phyloP scores from a whole-genome alignment of 148 eudicot species.

The Dianthus caryophyllus region DNA sequence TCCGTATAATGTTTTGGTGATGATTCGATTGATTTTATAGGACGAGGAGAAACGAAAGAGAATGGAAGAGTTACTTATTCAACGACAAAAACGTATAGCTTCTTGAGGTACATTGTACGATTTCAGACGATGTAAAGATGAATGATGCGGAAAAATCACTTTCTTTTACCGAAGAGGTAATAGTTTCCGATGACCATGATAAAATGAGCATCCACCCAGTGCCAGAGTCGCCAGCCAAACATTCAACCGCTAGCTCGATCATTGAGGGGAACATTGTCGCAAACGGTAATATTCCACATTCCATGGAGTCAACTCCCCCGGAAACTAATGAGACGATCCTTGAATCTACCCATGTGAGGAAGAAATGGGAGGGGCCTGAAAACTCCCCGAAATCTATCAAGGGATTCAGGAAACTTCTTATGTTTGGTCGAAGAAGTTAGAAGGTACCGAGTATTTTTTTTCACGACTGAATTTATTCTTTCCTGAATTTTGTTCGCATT shows the following conservation, averaged over 20 bases:
- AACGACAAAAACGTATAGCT: conserved; percentile 70
- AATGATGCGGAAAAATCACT: conserved; percentile 21
- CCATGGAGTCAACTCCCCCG: conserved; percentile 48
- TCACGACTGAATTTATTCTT: conserved; percentile 20
- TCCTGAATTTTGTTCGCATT: conserved; percentile 7
- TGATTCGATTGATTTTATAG: conserved; percentile 33
- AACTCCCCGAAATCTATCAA: conserved; percentile 48
- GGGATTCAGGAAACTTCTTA: conserved; percentile 71
- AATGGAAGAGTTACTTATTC: conserved; percentile 49
- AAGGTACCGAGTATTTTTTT: conserved; percentile 6
- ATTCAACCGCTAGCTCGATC: conserved; percentile 13
- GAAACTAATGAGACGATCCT: conserved; percentile 24
- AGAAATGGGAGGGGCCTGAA: conserved; percentile 59
- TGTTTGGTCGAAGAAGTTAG: conserved; percentile 59
- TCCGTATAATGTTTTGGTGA: too few relatives aligned
- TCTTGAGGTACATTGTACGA: conserved; percentile 21
- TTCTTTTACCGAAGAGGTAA: conserved; percentile 17
- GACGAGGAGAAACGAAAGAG: conserved; percentile 71
- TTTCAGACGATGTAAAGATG: conserved; percentile 13
- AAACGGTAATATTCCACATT: conserved; percentile 15
- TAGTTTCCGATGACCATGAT: conserved; percentile 21
- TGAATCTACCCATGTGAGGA: conserved; percentile 41
- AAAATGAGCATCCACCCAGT: conserved; percentile 23
- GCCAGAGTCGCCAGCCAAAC: conserved; percentile 30
- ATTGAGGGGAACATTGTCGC: conserved; percentile 17